phyloP scores from a whole-genome alignment of 257 asterid genomes.

The Marsdenia floribunda region DNA sequence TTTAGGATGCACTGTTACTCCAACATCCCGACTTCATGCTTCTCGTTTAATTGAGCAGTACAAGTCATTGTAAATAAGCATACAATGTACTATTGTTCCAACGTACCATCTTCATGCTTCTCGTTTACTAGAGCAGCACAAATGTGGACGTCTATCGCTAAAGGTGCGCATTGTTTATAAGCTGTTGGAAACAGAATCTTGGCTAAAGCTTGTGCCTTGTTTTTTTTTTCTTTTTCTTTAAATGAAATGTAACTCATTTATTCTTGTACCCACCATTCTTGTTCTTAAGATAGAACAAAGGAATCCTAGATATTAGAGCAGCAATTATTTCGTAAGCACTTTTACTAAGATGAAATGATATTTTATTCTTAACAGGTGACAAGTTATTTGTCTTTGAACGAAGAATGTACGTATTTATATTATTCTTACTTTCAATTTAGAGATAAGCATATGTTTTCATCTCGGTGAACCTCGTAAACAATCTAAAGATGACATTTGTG shows the following conservation, averaged over 20 bases:
- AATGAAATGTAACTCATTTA: not conserved
- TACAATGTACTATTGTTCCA: too few species aligned
- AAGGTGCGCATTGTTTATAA: too few species aligned
- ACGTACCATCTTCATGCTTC: too few species aligned
- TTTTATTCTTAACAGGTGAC: not conserved
- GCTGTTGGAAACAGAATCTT: too few species aligned
- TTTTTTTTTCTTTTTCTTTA: not conserved
- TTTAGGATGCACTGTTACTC: slow-evolving; percentile 77
- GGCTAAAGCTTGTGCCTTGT: too few species aligned
- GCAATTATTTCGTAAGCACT: not conserved
- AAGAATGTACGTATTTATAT: not conserved
- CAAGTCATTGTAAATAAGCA: slow-evolving; percentile 47
- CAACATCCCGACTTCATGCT: slow-evolving; percentile 91
- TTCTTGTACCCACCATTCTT: not conserved
- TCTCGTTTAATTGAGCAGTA: slow-evolving; percentile 91
- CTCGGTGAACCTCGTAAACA: not conserved
- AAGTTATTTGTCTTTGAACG: not conserved
- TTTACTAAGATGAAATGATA: not conserved
- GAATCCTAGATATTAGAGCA: not conserved
- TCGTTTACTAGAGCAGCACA: too few species aligned
- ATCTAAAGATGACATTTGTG: not conserved
- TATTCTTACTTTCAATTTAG: not conserved
- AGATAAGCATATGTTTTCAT: not conserved
- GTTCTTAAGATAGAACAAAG: not conserved
- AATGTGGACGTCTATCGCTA: too few species aligned